Percentiles rank a stretch among this genome's conserved stretches.
phyloP scores from a whole-genome alignment of 169 alveolate species.

The Eimeria praecox region DNA sequence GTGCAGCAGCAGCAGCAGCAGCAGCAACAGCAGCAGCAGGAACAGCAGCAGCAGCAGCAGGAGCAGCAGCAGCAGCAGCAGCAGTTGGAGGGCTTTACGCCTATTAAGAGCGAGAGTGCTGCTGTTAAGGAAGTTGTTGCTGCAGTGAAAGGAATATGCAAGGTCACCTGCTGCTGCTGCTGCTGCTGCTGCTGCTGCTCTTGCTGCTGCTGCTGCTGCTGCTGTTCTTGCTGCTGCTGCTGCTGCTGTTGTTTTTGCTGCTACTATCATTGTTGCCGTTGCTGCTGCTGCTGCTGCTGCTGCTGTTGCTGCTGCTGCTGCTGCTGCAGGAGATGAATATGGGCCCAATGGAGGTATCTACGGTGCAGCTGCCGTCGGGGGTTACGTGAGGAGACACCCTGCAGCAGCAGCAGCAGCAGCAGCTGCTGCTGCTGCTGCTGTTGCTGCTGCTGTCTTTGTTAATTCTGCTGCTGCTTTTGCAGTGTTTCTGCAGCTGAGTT shows the following conservation, averaged over 20 bases:
- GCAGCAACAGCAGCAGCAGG: background rate
- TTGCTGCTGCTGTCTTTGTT: background rate
- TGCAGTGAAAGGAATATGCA: background rate
- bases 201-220: background rate
- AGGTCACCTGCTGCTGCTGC: background rate
- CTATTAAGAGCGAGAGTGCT: background rate
- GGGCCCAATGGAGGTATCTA: background rate
- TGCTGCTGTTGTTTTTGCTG: too few relatives aligned
- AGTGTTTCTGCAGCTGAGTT: background rate
- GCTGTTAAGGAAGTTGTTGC: background rate
- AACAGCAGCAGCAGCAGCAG: background rate
- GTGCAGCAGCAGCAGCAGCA: background rate
- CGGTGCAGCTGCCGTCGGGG: constrained; percentile 33
- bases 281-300: constrained; percentile 8
- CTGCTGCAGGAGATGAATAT: too few relatives aligned
- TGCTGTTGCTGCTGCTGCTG: constrained; percentile 36
- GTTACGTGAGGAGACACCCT: background rate
- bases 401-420: background rate
- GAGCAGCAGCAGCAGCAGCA: constrained; percentile 15
- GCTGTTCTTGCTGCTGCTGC: background rate
- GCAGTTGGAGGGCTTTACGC: too few relatives aligned
- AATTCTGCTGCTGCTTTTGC: background rate
- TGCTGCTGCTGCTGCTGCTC: background rate
- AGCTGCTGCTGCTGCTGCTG: constrained; percentile 35
- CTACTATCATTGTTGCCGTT: background rate